These are phyloP conservation scores for Hydrangea macrophylla DNA, from an alignment of 148 eudicot genomes.

Conservation along the genomic window DNA sequence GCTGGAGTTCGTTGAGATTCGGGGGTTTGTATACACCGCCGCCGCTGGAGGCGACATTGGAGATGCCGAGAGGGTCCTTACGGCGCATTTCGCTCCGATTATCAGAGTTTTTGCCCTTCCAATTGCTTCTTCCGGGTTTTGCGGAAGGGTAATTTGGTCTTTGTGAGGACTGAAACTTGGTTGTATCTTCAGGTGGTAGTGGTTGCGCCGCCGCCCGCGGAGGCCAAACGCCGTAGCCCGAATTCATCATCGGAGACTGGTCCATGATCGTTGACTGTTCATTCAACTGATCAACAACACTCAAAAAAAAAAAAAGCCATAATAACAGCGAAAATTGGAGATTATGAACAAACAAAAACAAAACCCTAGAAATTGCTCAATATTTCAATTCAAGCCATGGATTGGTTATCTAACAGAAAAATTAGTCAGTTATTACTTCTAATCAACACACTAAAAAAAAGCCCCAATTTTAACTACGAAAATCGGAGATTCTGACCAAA, in stretches of 20 bases:
- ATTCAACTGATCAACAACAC: background rate
- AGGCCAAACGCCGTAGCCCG: constrained; percentile 2
- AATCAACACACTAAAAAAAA: background rate
- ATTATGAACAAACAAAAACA: background rate
- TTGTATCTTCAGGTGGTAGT: background rate
- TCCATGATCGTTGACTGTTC: background rate
- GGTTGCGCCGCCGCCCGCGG: background rate
- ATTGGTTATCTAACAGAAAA: background rate
- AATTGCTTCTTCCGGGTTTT: background rate
- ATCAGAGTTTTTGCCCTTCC: background rate
- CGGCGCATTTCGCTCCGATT: constrained; percentile 7
- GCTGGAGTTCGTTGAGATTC: constrained; percentile 12
- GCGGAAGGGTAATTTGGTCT: constrained; percentile 1
- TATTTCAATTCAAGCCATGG: background rate
- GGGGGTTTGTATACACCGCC: constrained; percentile 2
- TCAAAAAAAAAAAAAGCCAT: background rate
- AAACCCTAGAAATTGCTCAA: background rate
- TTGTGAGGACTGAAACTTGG: background rate
- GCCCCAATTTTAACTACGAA: background rate
- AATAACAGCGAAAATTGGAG: background rate
- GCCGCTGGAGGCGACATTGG: background rate
- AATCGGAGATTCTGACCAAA: background rate
- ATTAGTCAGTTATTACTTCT: background rate
- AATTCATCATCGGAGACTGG: constrained; percentile 14
- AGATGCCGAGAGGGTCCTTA: constrained; percentile 10